phyloP scores from a whole-genome alignment of 306 rosid species.

The Datisca glomerata region DNA sequence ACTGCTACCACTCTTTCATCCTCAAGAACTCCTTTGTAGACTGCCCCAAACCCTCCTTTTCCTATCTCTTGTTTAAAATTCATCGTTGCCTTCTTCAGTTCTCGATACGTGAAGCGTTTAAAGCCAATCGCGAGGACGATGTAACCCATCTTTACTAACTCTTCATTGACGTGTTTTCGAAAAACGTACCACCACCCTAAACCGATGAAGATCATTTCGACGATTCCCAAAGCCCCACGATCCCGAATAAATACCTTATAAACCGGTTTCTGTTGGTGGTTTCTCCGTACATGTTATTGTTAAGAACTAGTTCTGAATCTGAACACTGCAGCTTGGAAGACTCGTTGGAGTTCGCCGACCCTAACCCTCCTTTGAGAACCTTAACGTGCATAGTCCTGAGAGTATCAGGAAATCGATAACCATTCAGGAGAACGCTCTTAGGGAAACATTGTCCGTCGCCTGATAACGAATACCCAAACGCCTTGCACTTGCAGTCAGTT shows the following conservation, averaged over 20 bases:
- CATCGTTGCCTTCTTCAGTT: conserved; percentile 18
- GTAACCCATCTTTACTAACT: conserved; percentile 22
- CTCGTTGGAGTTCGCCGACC: too few species aligned
- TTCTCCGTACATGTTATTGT: conserved; percentile 3
- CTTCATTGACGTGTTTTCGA: conserved; percentile 13
- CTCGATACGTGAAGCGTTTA: conserved; percentile 15
- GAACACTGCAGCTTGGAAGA: conserved; percentile 12
- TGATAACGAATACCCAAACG: conserved; percentile 23
- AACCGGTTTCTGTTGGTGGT: conserved; percentile 6
- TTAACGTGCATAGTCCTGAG: conserved; percentile 11
- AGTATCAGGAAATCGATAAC: conserved; percentile 6
- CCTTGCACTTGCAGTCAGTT: conserved; percentile 11
- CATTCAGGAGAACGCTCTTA: conserved; percentile 15
- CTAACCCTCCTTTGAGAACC: conserved; percentile 12
- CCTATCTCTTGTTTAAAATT: conserved; percentile 26
- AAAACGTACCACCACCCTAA: conserved; percentile 23
- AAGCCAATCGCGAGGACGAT: conserved; percentile 20
- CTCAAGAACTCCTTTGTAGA: conserved; percentile 22
- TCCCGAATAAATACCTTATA: conserved; percentile 11
- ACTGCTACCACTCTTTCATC: conserved; percentile 27
- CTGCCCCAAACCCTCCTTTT: conserved; percentile 21
- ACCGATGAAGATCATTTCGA: conserved; percentile 15
- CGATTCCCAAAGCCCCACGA: conserved; percentile 15
- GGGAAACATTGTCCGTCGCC: conserved; percentile 22
- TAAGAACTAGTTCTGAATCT: conserved; percentile 2